Base-by-base conservation (phyloP, 1,139 yeast species). In the Sugiyamaella japonica region DNA sequence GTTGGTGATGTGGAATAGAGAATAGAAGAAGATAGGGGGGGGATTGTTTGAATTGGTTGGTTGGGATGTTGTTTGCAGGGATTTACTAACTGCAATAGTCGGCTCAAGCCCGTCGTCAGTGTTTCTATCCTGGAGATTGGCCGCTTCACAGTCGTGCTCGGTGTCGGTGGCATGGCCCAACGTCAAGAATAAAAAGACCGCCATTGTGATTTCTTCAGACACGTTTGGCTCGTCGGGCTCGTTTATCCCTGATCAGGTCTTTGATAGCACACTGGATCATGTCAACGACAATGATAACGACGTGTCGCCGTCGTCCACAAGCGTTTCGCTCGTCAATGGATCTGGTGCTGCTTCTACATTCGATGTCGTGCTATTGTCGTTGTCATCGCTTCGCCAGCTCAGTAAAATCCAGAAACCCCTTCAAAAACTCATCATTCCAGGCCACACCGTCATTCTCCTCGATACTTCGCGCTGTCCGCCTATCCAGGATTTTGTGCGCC, bases 401-500 rank as follows among this genome's bases (percentile, higher is more conserved):
- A 54, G 59, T 28, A 57, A 64, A 28, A 57, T 65, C 54, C 61
- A 66, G 55, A 64, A 65, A 52, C 47, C 56, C 37, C 59, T 70
- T 16, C 58, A 57, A 15, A 37, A 44, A 23, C 56, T 64, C 12
- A 51, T 68, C 12, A 50, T 56, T 7, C 60, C 67, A n/a, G 58
- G 63, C 41, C 61, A 61, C 52, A 70, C 73, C 0, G 52, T 65
- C 12, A 58, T 70, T 12, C 51, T 70, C 7, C 63, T 70, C 12
- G 73, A 70, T 49, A 63, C 63, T 10, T 63, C 70, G 31, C 62
- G 72, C 15, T 52, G 56, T 15, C 66, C 69, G 31, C 65, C 67
- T 2, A 50, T 70, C n/a, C 71, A 69, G 56, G 55, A 60, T 12
- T 59, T 66, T 43, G 63, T 70, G 23, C 59, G 61, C 12, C 50